These are phyloP conservation scores for Fraxinus americana DNA, from an alignment of 257 asterid species.

Conservation along the genomic window DNA sequence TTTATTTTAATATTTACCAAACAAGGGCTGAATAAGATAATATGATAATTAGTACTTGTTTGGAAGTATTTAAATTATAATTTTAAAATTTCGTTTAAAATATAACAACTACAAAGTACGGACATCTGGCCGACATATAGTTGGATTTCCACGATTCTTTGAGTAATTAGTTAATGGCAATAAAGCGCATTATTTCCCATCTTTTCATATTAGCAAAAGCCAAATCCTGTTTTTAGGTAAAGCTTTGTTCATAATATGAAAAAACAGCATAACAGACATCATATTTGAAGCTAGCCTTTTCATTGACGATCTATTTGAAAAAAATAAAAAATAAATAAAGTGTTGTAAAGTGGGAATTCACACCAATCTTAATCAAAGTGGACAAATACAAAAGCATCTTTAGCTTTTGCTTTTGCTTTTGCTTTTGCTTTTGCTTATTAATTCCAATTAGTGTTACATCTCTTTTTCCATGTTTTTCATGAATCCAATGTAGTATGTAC, in stretches of 20 bases:
- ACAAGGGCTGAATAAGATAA: too few relatives aligned
- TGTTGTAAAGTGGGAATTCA: slow-evolving; percentile 4
- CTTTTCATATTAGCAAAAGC: slow-evolving; percentile 38
- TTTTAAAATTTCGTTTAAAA: too few relatives aligned
- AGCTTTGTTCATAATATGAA: slow-evolving; percentile 6
- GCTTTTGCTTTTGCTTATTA: slow-evolving; percentile 21
- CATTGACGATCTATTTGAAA: too few relatives aligned
- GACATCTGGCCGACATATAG: too few relatives aligned
- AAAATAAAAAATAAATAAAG: too few relatives aligned
- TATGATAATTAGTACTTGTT: too few relatives aligned
- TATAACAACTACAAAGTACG: too few relatives aligned
- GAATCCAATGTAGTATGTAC: slow-evolving; percentile 29
- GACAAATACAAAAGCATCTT: slow-evolving; percentile 28
- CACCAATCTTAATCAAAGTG: slow-evolving; percentile 42
- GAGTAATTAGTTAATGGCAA: too few relatives aligned
- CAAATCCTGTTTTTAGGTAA: slow-evolving; percentile 40
- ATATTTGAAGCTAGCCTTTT: not conserved
- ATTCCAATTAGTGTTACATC: slow-evolving; percentile 18
- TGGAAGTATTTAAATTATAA: too few relatives aligned
- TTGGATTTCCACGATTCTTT: too few relatives aligned
- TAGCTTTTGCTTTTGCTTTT: slow-evolving; percentile 15
- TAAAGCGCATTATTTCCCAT: slow-evolving; percentile 22
- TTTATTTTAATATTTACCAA: too few relatives aligned
- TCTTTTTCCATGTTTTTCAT: slow-evolving; percentile 22
- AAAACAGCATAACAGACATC: not conserved